Evolutionary conservation across 352 stramenopile species (phyloP).

Genomic region (Globisporangium sylvaticum): DNA sequence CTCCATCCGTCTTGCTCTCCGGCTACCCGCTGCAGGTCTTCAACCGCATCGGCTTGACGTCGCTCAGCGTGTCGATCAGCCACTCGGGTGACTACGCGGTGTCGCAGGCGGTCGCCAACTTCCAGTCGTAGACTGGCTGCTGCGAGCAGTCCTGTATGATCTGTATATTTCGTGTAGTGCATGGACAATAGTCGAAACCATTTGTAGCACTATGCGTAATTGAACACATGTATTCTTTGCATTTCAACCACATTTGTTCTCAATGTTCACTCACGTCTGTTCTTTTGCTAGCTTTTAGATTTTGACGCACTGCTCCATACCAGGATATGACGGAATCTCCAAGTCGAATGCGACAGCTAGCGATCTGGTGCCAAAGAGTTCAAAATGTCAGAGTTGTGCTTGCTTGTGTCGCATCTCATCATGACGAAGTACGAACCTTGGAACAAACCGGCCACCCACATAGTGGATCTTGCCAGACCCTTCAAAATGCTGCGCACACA

Average conservation of each 20-base stretch:
- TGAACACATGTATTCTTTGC: conserved; percentile 8
- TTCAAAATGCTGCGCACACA: conserved; percentile 86
- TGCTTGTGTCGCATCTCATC: not conserved
- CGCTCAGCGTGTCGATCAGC: conserved; percentile 85
- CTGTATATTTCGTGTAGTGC: conserved; percentile 1
- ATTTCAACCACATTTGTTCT: not conserved
- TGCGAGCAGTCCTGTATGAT: conserved; percentile 15
- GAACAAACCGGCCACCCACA: conserved; percentile 94
- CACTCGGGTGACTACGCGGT: conserved; percentile 87
- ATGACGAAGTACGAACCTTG: conserved; percentile 51
- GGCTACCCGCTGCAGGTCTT: conserved; percentile 77
- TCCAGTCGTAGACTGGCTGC: conserved; percentile 25
- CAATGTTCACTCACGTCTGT: not conserved
- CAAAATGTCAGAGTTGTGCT: not conserved
- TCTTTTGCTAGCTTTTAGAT: conserved; percentile 10
- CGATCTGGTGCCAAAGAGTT: conserved; percentile 23
- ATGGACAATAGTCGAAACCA: not conserved
- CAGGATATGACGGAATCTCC: conserved; percentile 56
- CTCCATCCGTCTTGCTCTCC: conserved; percentile 71
- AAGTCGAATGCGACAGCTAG: conserved; percentile 61
- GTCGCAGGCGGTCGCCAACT: conserved; percentile 76
- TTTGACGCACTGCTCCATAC: conserved; percentile 61
- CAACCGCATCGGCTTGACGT: conserved; percentile 64
- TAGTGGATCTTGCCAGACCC: conserved; percentile 89
- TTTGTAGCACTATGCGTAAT: conserved; percentile 9